Conservation (phyloP, 176 grass and related monocot genomes). For the Avena sativa region DNA sequence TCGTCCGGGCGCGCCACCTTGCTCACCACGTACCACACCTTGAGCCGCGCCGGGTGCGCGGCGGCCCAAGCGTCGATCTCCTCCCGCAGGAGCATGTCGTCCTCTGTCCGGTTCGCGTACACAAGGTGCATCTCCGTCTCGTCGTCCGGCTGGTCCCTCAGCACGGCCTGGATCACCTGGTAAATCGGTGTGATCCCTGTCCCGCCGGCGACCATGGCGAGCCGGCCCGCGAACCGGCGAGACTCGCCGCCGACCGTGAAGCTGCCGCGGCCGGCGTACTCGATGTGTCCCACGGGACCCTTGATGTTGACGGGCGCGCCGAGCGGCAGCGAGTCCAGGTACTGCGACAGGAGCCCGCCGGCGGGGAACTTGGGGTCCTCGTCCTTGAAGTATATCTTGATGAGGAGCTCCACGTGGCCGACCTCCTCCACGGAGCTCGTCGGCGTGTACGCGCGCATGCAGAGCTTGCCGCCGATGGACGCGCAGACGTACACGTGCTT, state of each 20-base stretch:
- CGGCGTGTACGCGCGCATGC: constrained; percentile 90
- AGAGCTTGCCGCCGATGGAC: constrained; percentile 57
- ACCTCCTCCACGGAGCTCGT: constrained; percentile 55
- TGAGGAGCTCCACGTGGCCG: constrained; percentile 79
- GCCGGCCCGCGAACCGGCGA: constrained; percentile 38
- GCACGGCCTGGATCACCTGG: constrained; percentile 92
- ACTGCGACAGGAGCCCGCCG: constrained; percentile 81
- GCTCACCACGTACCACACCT: constrained; percentile 83
- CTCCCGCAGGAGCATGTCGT: constrained; percentile 71
- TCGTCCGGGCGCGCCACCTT: constrained; percentile 31
- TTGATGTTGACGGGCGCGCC: constrained; percentile 58
- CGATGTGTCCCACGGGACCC: constrained; percentile 72
- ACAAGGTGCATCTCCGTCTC: constrained; percentile 78
- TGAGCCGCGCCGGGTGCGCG: constrained; percentile 58
- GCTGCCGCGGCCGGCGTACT: constrained; percentile 62
- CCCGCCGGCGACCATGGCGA: constrained; percentile 85
- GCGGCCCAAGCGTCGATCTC: constrained; percentile 71
- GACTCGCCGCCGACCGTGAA: constrained; percentile 60
- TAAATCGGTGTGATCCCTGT: constrained; percentile 87
- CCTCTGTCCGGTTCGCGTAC: constrained; percentile 76
- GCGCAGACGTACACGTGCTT: constrained; percentile 78
- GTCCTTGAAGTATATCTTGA: constrained; percentile 83
- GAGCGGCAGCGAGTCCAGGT: constrained; percentile 66
- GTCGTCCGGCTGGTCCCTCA: constrained; percentile 69
- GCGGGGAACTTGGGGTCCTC: constrained; percentile 64